phyloP scores from a whole-genome alignment of 306 rosid species.

The Gastrolobium villosum region DNA sequence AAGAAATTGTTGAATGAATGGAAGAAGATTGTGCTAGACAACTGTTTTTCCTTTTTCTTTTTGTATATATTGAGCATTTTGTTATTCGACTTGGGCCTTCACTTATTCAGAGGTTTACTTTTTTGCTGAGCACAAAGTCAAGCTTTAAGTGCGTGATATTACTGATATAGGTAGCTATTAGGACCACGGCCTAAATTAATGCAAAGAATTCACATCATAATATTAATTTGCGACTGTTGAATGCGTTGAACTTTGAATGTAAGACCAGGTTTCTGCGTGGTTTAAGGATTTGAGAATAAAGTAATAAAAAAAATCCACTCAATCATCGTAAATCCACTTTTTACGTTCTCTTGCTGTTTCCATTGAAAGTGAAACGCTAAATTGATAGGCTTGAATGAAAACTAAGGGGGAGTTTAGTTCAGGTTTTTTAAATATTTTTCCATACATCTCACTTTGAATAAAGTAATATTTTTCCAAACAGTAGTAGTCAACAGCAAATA shows the following conservation, averaged over 20 bases:
- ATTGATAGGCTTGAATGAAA: too few relatives aligned
- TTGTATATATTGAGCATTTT: slow-evolving; percentile 6
- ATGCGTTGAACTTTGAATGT: not conserved
- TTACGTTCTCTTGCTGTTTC: too few relatives aligned
- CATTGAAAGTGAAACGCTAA: too few relatives aligned
- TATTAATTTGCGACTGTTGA: slow-evolving; percentile 29
- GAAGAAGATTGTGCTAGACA: slow-evolving; percentile 28
- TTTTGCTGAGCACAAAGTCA: not conserved
- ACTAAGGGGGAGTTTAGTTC: too few relatives aligned
- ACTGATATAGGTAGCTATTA: too few relatives aligned
- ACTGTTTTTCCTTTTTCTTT: slow-evolving; percentile 29
- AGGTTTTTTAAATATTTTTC: too few relatives aligned
- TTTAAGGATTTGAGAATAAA: not conserved
- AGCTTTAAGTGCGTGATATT: not conserved
- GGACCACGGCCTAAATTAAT: not conserved
- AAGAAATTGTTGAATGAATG: slow-evolving; percentile 42
- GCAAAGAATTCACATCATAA: not conserved
- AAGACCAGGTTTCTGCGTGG: not conserved
- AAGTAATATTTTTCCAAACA: too few relatives aligned
- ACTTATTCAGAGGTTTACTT: not conserved
- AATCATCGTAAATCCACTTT: too few relatives aligned
- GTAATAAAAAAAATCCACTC: too few relatives aligned
- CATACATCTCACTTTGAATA: too few relatives aligned
- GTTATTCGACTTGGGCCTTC: not conserved
- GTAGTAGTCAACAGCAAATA: too few relatives aligned